Evolutionary conservation across 345 rosid genomes (phyloP), one percentile per base, ranked within the genome.

Genomic region (Camelina sativa): DNA sequence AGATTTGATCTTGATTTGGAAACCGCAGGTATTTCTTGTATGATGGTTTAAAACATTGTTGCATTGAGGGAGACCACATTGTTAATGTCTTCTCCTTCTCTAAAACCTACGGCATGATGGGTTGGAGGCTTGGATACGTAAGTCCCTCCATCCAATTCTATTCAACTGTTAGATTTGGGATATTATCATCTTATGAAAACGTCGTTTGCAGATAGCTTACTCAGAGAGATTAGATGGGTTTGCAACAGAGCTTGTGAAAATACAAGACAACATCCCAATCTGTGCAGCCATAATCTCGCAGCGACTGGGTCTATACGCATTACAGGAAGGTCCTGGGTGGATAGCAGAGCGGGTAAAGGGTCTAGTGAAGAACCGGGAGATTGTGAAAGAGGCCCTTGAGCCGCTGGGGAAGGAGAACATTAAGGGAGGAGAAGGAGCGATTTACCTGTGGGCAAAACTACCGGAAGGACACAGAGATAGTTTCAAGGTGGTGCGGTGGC

Each of bases 81-180:
- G 92, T 95, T 75, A 95, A 95, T 77, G 84, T 95, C 67, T 95
- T 95, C 81, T 92, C 99, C 67, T 95, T 95, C 85, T 95, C 99
- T 8, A 95, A 95, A 87, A 93, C 98, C 50, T 92, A 95, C 15
- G 99, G 99, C 47, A 95, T 95, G 98, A 92, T 92, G 99, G 99
- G 99, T 47, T 95, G 98, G 99, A 85, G 99, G 64, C 96, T 95
- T 71, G 99, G 99, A 83, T 92, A 95, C 68, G 98, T 95, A 84
- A 92, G 99, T 76, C 58, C 1, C 2, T 22, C 6, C 8, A 43
- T 59, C 43, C 16, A 41, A 28, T 35, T 54, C 59, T 43, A 11
- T 65, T 51, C 25, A 32, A 32, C 51, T 22, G 41, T 38, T 68
- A 28, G 53, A 12, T 3, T n/a, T 58, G n/a, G 8, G 3, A 9